Conservation (phyloP, 441 rosid species). For the Populus hybrid region DNA sequence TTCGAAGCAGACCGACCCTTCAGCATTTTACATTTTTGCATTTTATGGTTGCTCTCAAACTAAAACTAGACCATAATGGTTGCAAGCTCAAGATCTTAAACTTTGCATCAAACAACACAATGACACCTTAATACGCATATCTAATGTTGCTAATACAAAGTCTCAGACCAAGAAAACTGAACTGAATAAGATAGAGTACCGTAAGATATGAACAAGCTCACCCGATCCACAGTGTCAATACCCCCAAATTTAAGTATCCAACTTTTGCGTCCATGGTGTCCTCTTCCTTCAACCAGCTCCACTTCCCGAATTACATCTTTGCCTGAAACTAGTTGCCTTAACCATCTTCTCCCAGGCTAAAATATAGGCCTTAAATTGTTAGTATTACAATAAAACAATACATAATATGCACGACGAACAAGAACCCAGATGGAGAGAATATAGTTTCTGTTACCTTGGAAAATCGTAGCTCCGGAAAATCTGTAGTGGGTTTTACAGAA, state of each 20-base stretch:
- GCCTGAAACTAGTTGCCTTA: slow-evolving; percentile 61
- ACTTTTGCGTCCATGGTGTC: slow-evolving; percentile 65
- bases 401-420: not conserved
- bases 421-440: not conserved
- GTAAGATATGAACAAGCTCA: slow-evolving; percentile 18
- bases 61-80: not conserved
- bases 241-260: slow-evolving; percentile 86
- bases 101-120: not conserved
- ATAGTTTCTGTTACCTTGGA: slow-evolving; percentile 39
- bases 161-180: not conserved
- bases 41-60: not conserved
- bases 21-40: not conserved
- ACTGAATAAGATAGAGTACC: not conserved
- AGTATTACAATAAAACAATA: not conserved
- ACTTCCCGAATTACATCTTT: slow-evolving; percentile 64
- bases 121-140: not conserved
- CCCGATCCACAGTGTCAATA: slow-evolving; percentile 68
- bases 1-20: not conserved
- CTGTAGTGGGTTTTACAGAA: slow-evolving; percentile 72
- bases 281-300: slow-evolving; percentile 76
- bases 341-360: slow-evolving; percentile 93
- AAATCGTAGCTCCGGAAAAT: slow-evolving; percentile 82
- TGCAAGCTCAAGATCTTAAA: not conserved
- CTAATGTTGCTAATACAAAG: not conserved
- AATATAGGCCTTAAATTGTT: slow-evolving; percentile 8